A percentile compares a stretch with the other conserved stretches of the same genome.
phyloP scores from a whole-genome alignment of 257 asterid genomes.

The Solanum rostratum region DNA sequence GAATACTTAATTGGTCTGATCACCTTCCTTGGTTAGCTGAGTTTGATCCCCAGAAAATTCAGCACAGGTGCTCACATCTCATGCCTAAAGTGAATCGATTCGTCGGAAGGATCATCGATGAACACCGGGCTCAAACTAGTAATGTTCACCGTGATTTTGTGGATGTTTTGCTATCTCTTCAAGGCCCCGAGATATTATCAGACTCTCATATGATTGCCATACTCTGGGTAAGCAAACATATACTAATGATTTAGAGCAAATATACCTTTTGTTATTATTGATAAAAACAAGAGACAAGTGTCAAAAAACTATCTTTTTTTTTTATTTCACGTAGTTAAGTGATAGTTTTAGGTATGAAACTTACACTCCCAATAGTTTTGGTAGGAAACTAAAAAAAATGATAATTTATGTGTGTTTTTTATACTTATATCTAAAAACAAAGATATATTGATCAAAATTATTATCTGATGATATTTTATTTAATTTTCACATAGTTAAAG shows the following conservation, averaged over 20 bases:
- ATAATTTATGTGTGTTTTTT: too few relatives aligned
- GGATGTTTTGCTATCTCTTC: slow-evolving; percentile 12
- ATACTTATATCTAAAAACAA: too few relatives aligned
- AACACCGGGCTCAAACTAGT: slow-evolving; percentile 8
- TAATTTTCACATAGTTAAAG: too few relatives aligned
- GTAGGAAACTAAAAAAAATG: too few relatives aligned
- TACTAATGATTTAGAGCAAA: not conserved
- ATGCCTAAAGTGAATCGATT: slow-evolving; percentile 45
- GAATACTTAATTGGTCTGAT: slow-evolving; percentile 58
- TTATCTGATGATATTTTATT: too few relatives aligned
- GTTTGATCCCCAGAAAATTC: slow-evolving; percentile 30
- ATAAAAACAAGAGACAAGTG: too few relatives aligned
- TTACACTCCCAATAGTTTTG: too few relatives aligned
- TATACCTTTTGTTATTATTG: not conserved
- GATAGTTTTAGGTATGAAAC: too few relatives aligned
- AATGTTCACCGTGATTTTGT: slow-evolving; percentile 11
- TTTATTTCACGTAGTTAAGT: too few relatives aligned
- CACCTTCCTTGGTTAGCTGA: slow-evolving; percentile 42
- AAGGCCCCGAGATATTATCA: not conserved
- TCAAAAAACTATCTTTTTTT: too few relatives aligned
- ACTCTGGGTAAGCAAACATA: slow-evolving; percentile 14
- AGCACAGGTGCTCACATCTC: slow-evolving; percentile 24
- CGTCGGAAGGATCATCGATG: slow-evolving; percentile 27
- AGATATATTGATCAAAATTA: too few relatives aligned
- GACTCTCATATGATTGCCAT: slow-evolving; percentile 14